Evolutionary conservation across 441 rosid species (phyloP).

Genomic region (Populus hybrid): DNA sequence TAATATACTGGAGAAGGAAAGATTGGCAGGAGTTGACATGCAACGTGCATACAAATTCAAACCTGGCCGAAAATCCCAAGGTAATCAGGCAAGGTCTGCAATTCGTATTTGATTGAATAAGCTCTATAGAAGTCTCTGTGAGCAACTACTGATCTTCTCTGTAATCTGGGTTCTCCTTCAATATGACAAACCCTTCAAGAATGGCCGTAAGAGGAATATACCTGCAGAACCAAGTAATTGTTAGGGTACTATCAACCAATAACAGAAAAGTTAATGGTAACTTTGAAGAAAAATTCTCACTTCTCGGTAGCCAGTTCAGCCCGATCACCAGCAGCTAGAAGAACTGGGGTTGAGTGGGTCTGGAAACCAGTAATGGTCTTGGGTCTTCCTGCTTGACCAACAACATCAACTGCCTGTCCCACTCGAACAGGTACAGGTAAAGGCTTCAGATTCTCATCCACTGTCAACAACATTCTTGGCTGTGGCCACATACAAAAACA

Average conservation of each 20-base stretch:
- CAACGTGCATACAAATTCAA: not conserved
- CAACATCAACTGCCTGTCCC: constrained; percentile 95
- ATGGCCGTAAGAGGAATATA: constrained; percentile 85
- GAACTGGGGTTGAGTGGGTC: constrained; percentile 91
- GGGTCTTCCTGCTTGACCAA: constrained; percentile 94
- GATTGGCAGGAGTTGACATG: not conserved
- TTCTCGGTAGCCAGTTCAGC: constrained; percentile 95
- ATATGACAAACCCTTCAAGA: constrained; percentile 86
- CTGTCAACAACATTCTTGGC: constrained; percentile 94
- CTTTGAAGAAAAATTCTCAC: constrained; percentile 32
- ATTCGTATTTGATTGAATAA: not conserved
- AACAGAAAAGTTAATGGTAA: not conserved
- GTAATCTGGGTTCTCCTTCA: constrained; percentile 80
- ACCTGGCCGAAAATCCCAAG: not conserved
- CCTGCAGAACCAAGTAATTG: constrained; percentile 34
- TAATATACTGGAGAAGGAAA: not conserved
- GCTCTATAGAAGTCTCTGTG: not conserved
- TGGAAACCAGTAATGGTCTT: constrained; percentile 93
- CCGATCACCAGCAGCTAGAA: constrained; percentile 90
- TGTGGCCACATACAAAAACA: constrained; percentile 27
- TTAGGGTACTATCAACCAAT: constrained; percentile 4
- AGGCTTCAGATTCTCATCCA: constrained; percentile 78
- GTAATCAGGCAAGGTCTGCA: not conserved
- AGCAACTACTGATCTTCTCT: constrained; percentile 40
- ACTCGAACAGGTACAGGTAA: constrained; percentile 82